A percentile compares a stretch with the other conserved stretches of the same genome.
phyloP scores from a whole-genome alignment of 257 asterid species.

The Lavandula angustifolia region DNA sequence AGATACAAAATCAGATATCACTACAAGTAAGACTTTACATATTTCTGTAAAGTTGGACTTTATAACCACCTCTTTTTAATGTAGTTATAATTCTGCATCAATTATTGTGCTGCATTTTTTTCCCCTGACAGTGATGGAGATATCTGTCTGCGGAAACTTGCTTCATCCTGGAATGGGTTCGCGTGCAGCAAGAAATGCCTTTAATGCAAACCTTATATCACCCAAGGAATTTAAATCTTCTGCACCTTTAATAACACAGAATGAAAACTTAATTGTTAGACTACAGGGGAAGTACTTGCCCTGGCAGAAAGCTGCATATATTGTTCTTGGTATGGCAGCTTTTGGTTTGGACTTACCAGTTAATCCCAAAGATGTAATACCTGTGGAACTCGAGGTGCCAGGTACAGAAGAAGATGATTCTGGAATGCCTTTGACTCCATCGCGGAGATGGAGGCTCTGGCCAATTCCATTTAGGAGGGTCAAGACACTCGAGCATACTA shows the following conservation, averaged over 20 bases:
- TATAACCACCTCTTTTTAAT: constrained; percentile 17
- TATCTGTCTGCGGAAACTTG: constrained; percentile 76
- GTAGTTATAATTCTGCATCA: constrained; percentile 16
- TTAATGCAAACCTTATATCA: constrained; percentile 58
- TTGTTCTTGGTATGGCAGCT: constrained; percentile 73
- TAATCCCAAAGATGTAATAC: constrained; percentile 49
- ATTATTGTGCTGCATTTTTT: constrained; percentile 10
- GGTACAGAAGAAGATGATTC: constrained; percentile 48
- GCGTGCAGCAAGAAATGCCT: constrained; percentile 66
- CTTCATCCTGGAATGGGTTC: constrained; percentile 84
- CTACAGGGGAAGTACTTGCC: constrained; percentile 72
- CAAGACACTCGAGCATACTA: constrained; percentile 65
- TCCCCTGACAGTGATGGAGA: constrained; percentile 58
- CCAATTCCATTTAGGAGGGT: constrained; percentile 86
- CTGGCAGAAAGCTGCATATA: constrained; percentile 77
- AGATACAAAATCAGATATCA: constrained; percentile 35
- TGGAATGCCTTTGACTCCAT: constrained; percentile 49
- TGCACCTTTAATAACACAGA: constrained; percentile 51
- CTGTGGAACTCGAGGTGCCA: constrained; percentile 50
- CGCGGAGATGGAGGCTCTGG: constrained; percentile 97
- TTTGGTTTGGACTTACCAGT: constrained; percentile 64
- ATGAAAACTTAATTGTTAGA: constrained; percentile 68
- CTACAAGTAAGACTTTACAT: constrained; percentile 40
- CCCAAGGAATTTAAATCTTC: constrained; percentile 65
- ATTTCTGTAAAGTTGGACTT: constrained; percentile 17